Evolutionary conservation across 805 yeast species (phyloP).

Genomic region (Torulaspora gathmanii): DNA sequence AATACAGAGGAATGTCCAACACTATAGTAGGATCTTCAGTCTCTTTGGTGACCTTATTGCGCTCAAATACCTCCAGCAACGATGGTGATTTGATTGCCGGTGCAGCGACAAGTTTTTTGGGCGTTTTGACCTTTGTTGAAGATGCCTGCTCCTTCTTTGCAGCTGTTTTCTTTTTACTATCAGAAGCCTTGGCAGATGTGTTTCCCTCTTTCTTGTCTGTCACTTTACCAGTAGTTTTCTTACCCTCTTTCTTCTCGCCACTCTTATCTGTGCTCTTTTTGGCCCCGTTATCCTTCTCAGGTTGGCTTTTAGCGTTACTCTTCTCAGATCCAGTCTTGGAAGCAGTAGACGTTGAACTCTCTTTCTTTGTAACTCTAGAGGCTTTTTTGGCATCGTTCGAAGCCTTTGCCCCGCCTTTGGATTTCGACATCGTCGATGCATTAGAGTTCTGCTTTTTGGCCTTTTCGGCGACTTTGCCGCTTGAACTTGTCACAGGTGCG

Average conservation of each 20-base stretch:
- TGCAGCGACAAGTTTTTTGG: constrained; percentile 22
- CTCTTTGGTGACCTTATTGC: constrained; percentile 14
- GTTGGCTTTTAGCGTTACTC: background rate
- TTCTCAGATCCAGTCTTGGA: constrained; percentile 1
- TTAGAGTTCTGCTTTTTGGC: constrained; percentile 10
- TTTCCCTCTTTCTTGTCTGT: constrained; percentile 2
- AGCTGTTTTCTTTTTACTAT: background rate
- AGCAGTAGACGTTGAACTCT: background rate
- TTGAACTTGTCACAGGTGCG: constrained; percentile 1
- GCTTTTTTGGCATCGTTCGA: constrained; percentile 5
- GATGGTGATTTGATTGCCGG: constrained; percentile 26
- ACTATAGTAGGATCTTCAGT: constrained; percentile 25
- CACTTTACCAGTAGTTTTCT: constrained; percentile 3
- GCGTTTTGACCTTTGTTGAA: constrained; percentile 18
- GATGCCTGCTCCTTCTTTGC: constrained; percentile 14
- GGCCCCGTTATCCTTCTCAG: background rate
- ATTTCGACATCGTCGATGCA: constrained; percentile 8
- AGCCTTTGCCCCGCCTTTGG: constrained; percentile 3
- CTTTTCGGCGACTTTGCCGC: constrained; percentile 6
- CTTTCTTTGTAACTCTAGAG: constrained; percentile 9
- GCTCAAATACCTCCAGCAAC: constrained; percentile 19
- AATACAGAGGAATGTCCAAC: constrained; percentile 31
- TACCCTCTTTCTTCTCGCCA: constrained; percentile 10
- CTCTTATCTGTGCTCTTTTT: background rate
- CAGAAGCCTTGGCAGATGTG: background rate